These are phyloP conservation scores for Trypanosoma vivax DNA, from an alignment of 208 protist genomes.

Conservation along the genomic window DNA sequence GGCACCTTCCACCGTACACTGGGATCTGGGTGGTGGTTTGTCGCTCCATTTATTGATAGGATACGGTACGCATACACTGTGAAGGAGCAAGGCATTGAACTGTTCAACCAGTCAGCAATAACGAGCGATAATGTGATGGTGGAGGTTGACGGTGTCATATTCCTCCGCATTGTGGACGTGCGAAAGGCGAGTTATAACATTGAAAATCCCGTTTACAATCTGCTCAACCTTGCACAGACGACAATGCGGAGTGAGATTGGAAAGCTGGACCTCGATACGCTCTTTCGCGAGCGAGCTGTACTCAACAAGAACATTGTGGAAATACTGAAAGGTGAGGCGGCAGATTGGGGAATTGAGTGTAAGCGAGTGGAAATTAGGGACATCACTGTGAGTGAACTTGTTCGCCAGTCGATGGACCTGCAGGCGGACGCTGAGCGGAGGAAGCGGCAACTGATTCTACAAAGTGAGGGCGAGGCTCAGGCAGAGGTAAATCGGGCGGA, in stretches of 20 bases:
- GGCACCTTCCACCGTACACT: conserved; percentile 90
- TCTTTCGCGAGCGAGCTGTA: conserved; percentile 89
- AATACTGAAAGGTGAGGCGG: conserved; percentile 83
- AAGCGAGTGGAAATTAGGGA: conserved; percentile 96
- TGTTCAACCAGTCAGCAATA: conserved; percentile 91
- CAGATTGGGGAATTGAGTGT: conserved; percentile 94
- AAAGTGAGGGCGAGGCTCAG: conserved; percentile 89
- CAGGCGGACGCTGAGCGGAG: conserved; percentile 94
- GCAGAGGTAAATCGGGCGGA: conserved; percentile 88
- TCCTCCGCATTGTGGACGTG: conserved; percentile 88
- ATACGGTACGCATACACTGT: conserved; percentile 94
- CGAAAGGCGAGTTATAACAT: conserved; percentile 92
- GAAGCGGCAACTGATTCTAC: conserved; percentile 93
- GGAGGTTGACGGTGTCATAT: conserved; percentile 94
- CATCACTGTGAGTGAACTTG: conserved; percentile 89
- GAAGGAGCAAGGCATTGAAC: conserved; percentile 90
- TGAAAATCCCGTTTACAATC: conserved; percentile 93
- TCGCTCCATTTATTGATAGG: conserved; percentile 90
- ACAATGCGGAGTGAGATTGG: conserved; percentile 96
- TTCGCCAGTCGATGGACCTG: conserved; percentile 94
- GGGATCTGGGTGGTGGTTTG: conserved; percentile 86
- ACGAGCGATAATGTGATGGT: conserved; percentile 95
- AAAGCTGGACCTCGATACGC: conserved; percentile 90
- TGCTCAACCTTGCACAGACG: conserved; percentile 94
- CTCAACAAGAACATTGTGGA: conserved; percentile 92